Evolutionary conservation across 306 rosid species (phyloP).

Genomic region (Corylus americana): DNA sequence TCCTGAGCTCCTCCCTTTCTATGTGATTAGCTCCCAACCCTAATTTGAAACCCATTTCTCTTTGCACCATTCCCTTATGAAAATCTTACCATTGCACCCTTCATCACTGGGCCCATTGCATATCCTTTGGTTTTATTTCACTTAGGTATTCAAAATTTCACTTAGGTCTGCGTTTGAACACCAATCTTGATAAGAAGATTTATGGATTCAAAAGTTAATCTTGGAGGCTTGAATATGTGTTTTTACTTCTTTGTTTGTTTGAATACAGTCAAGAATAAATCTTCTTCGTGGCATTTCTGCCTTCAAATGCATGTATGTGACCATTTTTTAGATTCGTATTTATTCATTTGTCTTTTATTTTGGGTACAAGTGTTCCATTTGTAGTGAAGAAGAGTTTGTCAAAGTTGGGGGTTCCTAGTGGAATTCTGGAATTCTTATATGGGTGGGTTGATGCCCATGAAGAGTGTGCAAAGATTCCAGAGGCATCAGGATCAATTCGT

Average conservation of each 20-base stretch:
- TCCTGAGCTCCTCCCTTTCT: too few species aligned
- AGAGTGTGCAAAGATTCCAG: slow-evolving; percentile 61
- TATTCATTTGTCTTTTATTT: slow-evolving; percentile 26
- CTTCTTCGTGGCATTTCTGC: not conserved
- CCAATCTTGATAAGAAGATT: too few species aligned
- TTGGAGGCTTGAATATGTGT: too few species aligned
- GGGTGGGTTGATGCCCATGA: slow-evolving; percentile 44
- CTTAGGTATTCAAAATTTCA: not conserved
- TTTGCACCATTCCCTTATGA: too few species aligned
- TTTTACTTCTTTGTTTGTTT: not conserved
- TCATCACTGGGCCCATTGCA: too few species aligned
- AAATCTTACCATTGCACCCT: too few species aligned
- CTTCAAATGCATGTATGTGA: not conserved
- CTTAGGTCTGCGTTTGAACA: too few species aligned
- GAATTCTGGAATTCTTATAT: slow-evolving; percentile 53
- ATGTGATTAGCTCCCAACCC: too few species aligned
- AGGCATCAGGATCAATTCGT: slow-evolving; percentile 70
- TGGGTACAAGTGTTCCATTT: slow-evolving; percentile 56
- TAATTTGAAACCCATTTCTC: too few species aligned
- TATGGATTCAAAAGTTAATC: too few species aligned
- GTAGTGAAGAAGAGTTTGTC: slow-evolving; percentile 57
- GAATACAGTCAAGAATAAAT: not conserved
- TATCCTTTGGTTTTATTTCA: not conserved
- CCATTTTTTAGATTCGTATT: not conserved
- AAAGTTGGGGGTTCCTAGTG: slow-evolving; percentile 69